phyloP scores from a whole-genome alignment of 768 basidiomycete species.

The Leucosporidium creatinivorum region DNA sequence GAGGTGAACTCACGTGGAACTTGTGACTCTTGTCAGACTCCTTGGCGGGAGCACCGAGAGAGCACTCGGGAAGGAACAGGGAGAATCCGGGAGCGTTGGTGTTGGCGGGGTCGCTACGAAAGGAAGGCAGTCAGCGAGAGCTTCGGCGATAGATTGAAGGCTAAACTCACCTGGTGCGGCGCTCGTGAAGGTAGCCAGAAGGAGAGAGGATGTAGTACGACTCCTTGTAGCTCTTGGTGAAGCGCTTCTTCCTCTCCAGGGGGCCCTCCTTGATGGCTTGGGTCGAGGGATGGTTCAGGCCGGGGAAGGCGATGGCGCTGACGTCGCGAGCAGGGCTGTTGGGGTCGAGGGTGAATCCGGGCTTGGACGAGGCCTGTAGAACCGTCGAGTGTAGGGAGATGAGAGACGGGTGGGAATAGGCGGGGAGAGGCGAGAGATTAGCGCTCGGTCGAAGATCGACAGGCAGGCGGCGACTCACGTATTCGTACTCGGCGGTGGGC shows the following conservation, averaged over 20 bases:
- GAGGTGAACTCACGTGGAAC: not conserved
- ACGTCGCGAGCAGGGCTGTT: constrained; percentile 25
- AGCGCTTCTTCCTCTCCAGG: constrained; percentile 41
- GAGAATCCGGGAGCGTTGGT: constrained; percentile 33
- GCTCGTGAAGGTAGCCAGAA: constrained; percentile 39
- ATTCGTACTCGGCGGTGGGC: constrained; percentile 27
- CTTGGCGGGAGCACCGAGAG: constrained; percentile 21
- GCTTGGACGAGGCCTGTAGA: constrained; percentile 4
- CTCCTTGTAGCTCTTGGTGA: constrained; percentile 38
- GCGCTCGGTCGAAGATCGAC: not conserved
- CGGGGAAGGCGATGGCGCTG: constrained; percentile 37
- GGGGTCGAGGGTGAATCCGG: constrained; percentile 28
- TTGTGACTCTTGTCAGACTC: constrained; percentile 2
- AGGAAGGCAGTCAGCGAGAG: not conserved
- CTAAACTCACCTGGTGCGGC: constrained; percentile 24
- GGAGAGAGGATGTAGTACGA: constrained; percentile 37
- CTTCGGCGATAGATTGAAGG: no score
- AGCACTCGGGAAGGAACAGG: constrained; percentile 39
- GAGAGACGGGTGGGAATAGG: no score
- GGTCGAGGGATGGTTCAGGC: constrained; percentile 35
- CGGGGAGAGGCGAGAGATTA: not conserved
- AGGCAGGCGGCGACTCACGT: not conserved
- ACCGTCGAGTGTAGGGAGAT: not conserved
- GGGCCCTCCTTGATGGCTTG: constrained; percentile 35
- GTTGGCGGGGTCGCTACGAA: constrained; percentile 38